Evolutionary conservation across 2,329 filamentous ascomycete species (phyloP).

Genomic region (Cladobotryum protrusum): DNA sequence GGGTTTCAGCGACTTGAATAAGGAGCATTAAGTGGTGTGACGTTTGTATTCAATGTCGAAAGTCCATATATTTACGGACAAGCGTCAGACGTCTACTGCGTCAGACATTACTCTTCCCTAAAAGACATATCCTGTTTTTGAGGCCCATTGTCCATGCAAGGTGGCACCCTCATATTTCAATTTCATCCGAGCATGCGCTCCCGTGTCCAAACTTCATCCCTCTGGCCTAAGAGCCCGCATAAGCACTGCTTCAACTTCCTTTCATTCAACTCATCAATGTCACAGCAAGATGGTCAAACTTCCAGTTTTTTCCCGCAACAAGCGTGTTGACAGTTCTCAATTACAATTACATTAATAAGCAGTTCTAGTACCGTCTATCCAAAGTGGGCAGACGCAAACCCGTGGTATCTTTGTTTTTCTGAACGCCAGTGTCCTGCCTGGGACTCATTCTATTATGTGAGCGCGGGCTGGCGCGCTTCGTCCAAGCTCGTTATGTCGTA

Average conservation of each 20-base stretch:
- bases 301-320: not conserved
- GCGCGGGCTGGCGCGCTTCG: conserved; percentile 8
- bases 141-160: too few species aligned
- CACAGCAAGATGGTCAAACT: not conserved
- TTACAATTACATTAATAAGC: conserved; percentile 11
- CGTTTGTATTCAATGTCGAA: too few species aligned
- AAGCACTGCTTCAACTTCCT: not conserved
- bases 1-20: too few species aligned
- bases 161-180: too few species aligned
- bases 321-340: conserved; percentile 5
- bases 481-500: conserved; percentile 12
- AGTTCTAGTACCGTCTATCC: conserved; percentile 2
- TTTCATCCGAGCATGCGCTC: too few species aligned
- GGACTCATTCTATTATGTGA: conserved; percentile 14
- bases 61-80: too few species aligned
- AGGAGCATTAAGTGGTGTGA: too few species aligned
- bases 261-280: not conserved
- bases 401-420: conserved; percentile 17
- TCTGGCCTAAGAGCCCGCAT: not conserved
- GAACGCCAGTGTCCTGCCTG: conserved; percentile 18
- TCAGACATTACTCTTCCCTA: too few species aligned
- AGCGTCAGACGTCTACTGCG: too few species aligned
- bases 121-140: too few species aligned
- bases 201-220: not conserved
- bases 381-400: conserved; percentile 5